Conservation (phyloP, 495 filamentous ascomycete species). For the Neurospora sp. region DNA sequence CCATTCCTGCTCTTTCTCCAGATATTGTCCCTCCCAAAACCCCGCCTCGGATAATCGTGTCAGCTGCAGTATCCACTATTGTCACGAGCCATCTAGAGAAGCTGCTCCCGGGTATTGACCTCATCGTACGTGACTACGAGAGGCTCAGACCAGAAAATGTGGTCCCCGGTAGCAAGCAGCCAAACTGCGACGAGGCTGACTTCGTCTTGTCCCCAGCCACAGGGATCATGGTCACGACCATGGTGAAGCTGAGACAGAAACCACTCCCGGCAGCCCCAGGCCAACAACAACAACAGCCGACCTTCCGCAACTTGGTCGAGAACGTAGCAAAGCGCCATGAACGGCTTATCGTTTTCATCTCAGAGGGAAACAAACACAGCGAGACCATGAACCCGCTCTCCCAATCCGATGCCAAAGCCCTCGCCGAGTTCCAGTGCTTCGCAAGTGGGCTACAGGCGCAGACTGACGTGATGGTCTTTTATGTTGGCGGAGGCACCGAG, state of each 20-base stretch:
- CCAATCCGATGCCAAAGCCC: slow-evolving; percentile 39
- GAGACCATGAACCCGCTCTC: slow-evolving; percentile 29
- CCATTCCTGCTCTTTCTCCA: slow-evolving; percentile 15
- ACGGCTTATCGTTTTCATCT: slow-evolving; percentile 59
- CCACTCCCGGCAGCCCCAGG: slow-evolving; percentile 51
- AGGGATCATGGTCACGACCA: slow-evolving; percentile 59
- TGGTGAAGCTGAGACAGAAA: slow-evolving; percentile 65
- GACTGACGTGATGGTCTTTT: slow-evolving; percentile 35
- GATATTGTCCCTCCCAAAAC: slow-evolving; percentile 9
- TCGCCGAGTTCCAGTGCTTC: slow-evolving; percentile 48
- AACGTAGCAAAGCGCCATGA: slow-evolving; percentile 55
- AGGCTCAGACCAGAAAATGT: slow-evolving; percentile 26
- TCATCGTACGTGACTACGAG: slow-evolving; percentile 52
- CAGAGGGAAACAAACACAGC: slow-evolving; percentile 34
- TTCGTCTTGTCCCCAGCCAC: slow-evolving; percentile 60
- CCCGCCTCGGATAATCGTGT: slow-evolving; percentile 37
- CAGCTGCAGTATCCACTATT: slow-evolving; percentile 34
- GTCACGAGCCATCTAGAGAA: slow-evolving; percentile 39
- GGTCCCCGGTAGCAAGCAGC: slow-evolving; percentile 21
- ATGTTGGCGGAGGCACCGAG: slow-evolving; percentile 47
- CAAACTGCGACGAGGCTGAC: slow-evolving; percentile 57
- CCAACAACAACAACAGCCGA: slow-evolving; percentile 19
- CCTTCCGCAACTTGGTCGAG: slow-evolving; percentile 48
- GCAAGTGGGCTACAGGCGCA: slow-evolving; percentile 24
- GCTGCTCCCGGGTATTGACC: slow-evolving; percentile 38